These are phyloP conservation scores for Arthrinium phaeospermum DNA, from an alignment of 2,329 filamentous ascomycete species.

Conservation along the genomic window DNA sequence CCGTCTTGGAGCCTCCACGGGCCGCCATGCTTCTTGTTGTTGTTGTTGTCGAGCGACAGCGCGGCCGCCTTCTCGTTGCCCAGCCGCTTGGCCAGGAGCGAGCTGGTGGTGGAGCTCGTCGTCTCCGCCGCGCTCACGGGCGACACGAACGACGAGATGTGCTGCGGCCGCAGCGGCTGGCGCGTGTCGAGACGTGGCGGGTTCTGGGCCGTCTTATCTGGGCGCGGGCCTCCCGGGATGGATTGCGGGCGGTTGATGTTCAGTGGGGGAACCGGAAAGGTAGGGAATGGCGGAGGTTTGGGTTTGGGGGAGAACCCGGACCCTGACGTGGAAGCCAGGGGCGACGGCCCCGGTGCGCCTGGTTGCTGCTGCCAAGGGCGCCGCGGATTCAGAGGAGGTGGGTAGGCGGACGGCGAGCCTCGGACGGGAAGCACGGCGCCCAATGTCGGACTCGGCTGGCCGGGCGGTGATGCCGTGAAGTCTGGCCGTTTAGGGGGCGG, in stretches of 20 bases:
- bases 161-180: conserved; percentile 25
- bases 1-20: conserved; percentile 33
- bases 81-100: conserved; percentile 59
- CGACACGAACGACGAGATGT: conserved; percentile 32
- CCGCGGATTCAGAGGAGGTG: conserved; percentile 32
- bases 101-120: conserved; percentile 42
- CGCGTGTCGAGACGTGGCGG: conserved; percentile 24
- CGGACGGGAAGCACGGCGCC: conserved; percentile 38
- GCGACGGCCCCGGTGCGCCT: conserved; percentile 19
- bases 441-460: conserved; percentile 51
- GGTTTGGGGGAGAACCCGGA: conserved; percentile 36
- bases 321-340: conserved; percentile 26
- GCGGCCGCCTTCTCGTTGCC: conserved; percentile 55
- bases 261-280: conserved; percentile 31
- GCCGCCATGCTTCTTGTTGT: conserved; percentile 31
- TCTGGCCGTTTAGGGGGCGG: conserved; percentile 42
- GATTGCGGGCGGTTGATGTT: conserved; percentile 22
- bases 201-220: conserved; percentile 9
- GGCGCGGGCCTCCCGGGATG: conserved; percentile 10
- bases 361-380: conserved; percentile 22
- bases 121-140: conserved; percentile 33
- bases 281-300: conserved; percentile 26
- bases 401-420: conserved; percentile 33
- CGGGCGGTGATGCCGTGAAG: conserved; percentile 40
- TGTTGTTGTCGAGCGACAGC: conserved; percentile 44